Evolutionary conservation across 179 eudicot genomes (phyloP).

Genomic region (Sideroxylon spinosum): DNA sequence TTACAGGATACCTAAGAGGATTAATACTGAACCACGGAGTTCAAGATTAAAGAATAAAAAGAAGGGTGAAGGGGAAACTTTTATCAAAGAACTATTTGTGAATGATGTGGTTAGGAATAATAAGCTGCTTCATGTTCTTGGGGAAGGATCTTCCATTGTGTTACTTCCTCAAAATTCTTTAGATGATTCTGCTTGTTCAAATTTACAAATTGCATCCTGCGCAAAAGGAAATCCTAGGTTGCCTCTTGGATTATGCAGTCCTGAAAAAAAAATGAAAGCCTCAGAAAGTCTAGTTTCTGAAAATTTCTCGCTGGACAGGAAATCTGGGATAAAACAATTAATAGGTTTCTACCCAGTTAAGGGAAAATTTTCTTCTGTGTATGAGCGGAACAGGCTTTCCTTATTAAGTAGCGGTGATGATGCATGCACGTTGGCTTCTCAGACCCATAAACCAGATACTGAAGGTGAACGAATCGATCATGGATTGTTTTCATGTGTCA

Average conservation of each 20-base stretch:
- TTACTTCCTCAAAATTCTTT: constrained; percentile 75
- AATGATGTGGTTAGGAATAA: constrained; percentile 75
- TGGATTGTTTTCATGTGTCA: constrained; percentile 89
- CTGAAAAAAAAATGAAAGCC: constrained; percentile 44
- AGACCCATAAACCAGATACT: constrained; percentile 26
- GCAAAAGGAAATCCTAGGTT: constrained; percentile 40
- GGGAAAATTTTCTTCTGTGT: constrained; percentile 38
- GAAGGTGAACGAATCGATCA: constrained; percentile 49
- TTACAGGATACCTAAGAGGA: constrained; percentile 48
- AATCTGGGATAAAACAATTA: constrained; percentile 38
- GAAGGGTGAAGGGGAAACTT: constrained; percentile 79
- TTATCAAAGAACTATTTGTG: constrained; percentile 77
- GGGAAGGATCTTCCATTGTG: constrained; percentile 68
- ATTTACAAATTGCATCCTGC: constrained; percentile 43
- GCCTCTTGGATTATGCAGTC: constrained; percentile 43
- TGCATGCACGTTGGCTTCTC: constrained; percentile 19
- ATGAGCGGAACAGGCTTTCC: constrained; percentile 21
- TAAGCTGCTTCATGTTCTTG: constrained; percentile 60
- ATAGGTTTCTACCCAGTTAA: constrained; percentile 36
- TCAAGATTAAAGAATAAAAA: constrained; percentile 81
- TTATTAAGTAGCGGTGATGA: constrained; percentile 23
- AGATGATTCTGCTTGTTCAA: constrained; percentile 51
- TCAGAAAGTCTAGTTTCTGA: constrained; percentile 30
- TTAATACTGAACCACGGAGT: constrained; percentile 66
- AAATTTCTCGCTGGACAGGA: constrained; percentile 39